phyloP scores from a whole-genome alignment of 2,329 filamentous ascomycete genomes.

The Aspergillus pseudotamarii region DNA sequence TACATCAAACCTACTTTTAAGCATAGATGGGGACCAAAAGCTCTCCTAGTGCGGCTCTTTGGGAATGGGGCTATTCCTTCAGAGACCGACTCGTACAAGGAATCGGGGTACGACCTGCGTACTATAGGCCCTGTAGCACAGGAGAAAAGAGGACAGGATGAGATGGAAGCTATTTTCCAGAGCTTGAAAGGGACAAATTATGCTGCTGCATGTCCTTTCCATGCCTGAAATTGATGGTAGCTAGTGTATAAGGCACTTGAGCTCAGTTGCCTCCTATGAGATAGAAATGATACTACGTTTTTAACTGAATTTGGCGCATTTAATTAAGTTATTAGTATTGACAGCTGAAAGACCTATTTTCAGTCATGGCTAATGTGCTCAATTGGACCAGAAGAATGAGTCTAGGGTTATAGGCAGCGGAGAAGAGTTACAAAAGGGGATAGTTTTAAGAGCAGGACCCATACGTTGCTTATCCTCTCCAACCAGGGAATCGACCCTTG shows the following conservation, averaged over 20 bases:
- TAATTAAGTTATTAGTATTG: not conserved
- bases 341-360: not conserved
- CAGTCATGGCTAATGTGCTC: not conserved
- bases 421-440: no score
- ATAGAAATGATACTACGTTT: not conserved
- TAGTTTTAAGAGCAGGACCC: not conserved
- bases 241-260: not conserved
- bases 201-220: constrained; percentile 13
- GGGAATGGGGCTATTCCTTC: constrained; percentile 15
- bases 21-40: constrained; percentile 18
- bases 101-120: constrained; percentile 16
- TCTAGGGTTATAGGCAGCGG: not conserved
- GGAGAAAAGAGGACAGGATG: constrained; percentile 15
- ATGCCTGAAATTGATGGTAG: not conserved
- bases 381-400: not conserved
- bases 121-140: constrained; percentile 18
- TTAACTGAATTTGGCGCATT: not conserved
- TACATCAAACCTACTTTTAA: constrained; percentile 25
- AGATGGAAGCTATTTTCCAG: constrained; percentile 14
- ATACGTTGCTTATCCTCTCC: not conserved
- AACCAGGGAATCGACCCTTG: not conserved
- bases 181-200: constrained; percentile 7
- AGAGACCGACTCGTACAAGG: constrained; percentile 7
- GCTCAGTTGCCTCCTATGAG: not conserved
- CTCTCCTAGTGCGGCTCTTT: constrained; percentile 17